Base-by-base conservation (phyloP, 73 alveolate genomes). In the Paramecium sonneborni region DNA sequence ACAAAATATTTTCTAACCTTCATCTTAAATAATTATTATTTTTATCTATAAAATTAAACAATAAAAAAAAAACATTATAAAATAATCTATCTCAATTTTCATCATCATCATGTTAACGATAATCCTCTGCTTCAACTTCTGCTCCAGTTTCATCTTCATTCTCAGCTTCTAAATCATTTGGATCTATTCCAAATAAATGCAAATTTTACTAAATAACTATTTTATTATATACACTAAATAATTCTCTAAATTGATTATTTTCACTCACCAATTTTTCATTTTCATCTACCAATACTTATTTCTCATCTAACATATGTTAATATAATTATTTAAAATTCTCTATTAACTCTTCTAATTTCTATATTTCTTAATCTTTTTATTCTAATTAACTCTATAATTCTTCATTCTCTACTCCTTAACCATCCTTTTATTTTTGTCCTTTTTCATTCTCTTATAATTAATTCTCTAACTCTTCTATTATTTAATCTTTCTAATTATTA, bases 301-400 rank as follows among this genome's bases (percentile, higher is more conserved):
- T 79, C 26, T 79, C 90, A 79, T 79, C 90, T 24, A 39, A 44
- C 90, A 79, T 79, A 41, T 79, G 76, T 43, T 79, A 23, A 43
- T 43, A 79, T 44, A 79, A 79, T 37, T 79, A 79, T 79, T 79
- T 79, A 39, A 79, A 79, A n/a, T 79, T 79, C 2, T 79, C 76
- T 38, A 79, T 43, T 20, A 79, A 43, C 24, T 79, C 90, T 11
- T 79, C 90, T 23, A 43, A 14, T 79, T 43, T 79, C 24, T n/a
- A 37, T 9, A 79, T 79, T 79, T 43, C 76, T 39, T 20, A 21
- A 79, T 43, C 76, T 26, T 44, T 43, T 11, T 39, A 28, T 23
- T 41, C 57, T 12, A 79, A 23, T 41, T 79, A 23, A 15, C 6
- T 30, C 14, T 38, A 0, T 1, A 41, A 34, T 8, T 79, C 72